Base-by-base conservation (phyloP, 441 rosid species). In the Erysimum pusillum region DNA sequence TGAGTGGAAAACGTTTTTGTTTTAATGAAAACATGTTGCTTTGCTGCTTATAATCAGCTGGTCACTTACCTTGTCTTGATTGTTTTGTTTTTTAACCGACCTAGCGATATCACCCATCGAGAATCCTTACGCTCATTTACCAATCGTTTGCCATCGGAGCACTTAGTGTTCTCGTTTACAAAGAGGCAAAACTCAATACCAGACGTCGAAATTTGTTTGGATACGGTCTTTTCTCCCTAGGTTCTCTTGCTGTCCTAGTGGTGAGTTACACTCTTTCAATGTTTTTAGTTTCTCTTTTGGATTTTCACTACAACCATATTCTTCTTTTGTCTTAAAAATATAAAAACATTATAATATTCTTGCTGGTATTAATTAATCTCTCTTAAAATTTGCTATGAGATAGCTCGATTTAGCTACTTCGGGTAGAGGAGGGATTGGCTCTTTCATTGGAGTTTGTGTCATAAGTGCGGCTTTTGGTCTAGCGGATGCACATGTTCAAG, bases 71-170 rank as follows among this genome's bases (percentile, higher is more conserved):
- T 44, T 39, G 11, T 42, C 38, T 64, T 34, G 32, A 32, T 36
- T 25, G 60, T 18, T 42, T 62, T 65, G 57, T 69, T 7, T 25
- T 35, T 69, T 12, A 41, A 25, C 28, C 6, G 63, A 20, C 63
- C 75, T 59, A 92, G 97, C 38, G 66, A 44, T 92, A 87, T 69
- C 96, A 90, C 85, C 97, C 97, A 69, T 83, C 93, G 56, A 88
- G 92, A 77, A 86, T 86, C 7, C 89, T 90, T 62, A 82, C 95
- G 6, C 83, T 90, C 4, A 89, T 88, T 38, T 87, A 90, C 53
- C 91, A 85, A 81, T 86, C 90, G 13, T 87, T 90, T 57, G 88
- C 93, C 1, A 62, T 87, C 5, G 88, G 84, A 67, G 72, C 85
- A 8, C 82, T 90, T 44, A 74, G 82, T 10, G 41, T 87, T 11